Percentiles rank a stretch among this genome's conserved stretches.
Conservation (phyloP, 1,284 basidiomycete genomes). For the Rhodotorula mucilaginosa region DNA sequence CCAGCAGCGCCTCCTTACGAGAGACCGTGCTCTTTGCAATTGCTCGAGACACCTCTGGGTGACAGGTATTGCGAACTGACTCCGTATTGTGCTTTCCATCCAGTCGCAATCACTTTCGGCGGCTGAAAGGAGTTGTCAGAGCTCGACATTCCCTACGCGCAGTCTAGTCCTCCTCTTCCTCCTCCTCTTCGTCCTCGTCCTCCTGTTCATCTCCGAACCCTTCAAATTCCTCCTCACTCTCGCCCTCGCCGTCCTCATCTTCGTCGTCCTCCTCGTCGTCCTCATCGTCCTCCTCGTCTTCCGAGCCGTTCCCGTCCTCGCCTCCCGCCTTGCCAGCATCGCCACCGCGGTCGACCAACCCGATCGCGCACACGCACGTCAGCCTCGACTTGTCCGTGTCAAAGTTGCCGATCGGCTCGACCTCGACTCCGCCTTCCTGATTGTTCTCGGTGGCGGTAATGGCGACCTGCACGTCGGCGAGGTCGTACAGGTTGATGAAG, state of each 20-base stretch:
- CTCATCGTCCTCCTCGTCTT: slow-evolving; percentile 44
- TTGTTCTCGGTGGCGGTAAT: neutral
- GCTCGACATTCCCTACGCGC: too few species aligned
- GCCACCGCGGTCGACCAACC: slow-evolving; percentile 46
- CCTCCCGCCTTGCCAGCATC: slow-evolving; percentile 32
- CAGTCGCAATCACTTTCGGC: neutral
- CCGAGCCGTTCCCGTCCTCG: slow-evolving; percentile 3
- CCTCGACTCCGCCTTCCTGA: slow-evolving; percentile 48
- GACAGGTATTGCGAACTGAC: neutral
- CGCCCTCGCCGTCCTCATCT: neutral
- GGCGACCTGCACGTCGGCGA: slow-evolving; percentile 54
- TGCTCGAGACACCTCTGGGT: too few species aligned
- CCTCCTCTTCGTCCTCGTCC: neutral
- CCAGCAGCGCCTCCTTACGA: neutral
- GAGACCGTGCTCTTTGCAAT: too few species aligned
- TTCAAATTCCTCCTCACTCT: neutral
- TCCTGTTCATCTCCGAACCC: neutral
- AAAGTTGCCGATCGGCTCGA: slow-evolving; percentile 64
- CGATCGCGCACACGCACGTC: slow-evolving; percentile 61
- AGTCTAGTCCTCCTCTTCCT: neutral
- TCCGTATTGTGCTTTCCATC: neutral
- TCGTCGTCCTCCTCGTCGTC: slow-evolving; percentile 36
- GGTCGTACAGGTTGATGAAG: slow-evolving; percentile 72
- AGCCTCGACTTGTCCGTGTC: slow-evolving; percentile 80
- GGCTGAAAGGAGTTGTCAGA: neutral